Percentiles rank a stretch among this genome's conserved stretches.
Conservation (phyloP, 176 grass and related monocot species). For the Triticum turgidum region DNA sequence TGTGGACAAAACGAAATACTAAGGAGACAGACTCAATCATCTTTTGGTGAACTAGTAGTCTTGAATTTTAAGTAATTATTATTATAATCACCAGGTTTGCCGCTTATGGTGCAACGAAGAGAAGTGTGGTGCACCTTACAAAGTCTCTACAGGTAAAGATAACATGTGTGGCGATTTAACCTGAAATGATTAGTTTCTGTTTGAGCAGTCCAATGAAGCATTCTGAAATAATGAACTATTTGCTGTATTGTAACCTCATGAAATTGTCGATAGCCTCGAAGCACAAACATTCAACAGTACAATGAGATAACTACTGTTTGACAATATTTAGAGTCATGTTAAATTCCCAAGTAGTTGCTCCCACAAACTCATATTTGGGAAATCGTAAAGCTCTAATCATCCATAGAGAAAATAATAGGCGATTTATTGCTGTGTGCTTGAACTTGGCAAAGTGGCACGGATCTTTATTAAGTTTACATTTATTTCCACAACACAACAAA, state of each 20-base stretch:
- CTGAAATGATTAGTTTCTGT: conserved; percentile 13
- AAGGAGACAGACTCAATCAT: conserved; percentile 23
- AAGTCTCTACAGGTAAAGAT: conserved; percentile 89
- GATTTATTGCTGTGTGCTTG: not conserved
- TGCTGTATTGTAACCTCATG: not conserved
- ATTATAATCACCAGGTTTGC: conserved; percentile 65
- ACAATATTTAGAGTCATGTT: not conserved
- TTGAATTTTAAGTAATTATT: conserved; percentile 2
- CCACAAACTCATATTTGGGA: not conserved
- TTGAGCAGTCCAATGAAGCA: conserved; percentile 5
- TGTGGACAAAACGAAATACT: conserved; percentile 5
- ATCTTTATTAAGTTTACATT: conserved; percentile 8
- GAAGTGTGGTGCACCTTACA: conserved; percentile 90
- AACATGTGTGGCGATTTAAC: conserved; percentile 1
- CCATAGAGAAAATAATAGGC: not conserved
- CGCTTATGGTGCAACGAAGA: conserved; percentile 95
- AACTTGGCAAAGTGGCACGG: not conserved
- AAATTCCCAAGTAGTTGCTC: not conserved
- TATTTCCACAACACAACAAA: not conserved
- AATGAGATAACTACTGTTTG: conserved; percentile 19
- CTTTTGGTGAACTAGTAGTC: conserved; percentile 11
- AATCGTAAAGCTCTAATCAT: not conserved
- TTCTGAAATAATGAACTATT: conserved; percentile 6
- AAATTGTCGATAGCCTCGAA: not conserved
- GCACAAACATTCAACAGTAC: not conserved